These are phyloP conservation scores for Vitis amurensis DNA, from an alignment of 164 flowering plant species.

Conservation along the genomic window DNA sequence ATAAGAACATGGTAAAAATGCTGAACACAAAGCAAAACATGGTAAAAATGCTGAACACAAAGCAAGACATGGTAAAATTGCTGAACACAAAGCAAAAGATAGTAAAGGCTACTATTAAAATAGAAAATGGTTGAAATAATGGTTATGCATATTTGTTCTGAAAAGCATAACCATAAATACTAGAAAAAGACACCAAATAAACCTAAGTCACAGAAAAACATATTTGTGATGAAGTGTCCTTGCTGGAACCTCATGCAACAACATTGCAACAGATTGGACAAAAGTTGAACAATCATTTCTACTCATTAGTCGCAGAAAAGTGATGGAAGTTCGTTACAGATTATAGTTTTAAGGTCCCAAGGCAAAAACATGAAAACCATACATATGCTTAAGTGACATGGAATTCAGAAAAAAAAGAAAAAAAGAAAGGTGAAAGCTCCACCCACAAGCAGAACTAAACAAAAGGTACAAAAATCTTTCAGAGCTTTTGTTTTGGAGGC, in stretches of 20 bases:
- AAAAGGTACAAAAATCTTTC: too few relatives aligned
- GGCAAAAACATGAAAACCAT: too few relatives aligned
- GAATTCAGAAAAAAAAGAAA: too few relatives aligned
- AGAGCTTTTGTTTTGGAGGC: not conserved
- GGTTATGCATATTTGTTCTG: too few relatives aligned
- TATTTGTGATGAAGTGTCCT: too few relatives aligned
- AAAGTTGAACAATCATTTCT: not conserved
- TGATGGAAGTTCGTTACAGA: not conserved
- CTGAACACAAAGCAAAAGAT: not conserved
- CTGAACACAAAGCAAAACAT: not conserved
- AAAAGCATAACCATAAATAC: not conserved
- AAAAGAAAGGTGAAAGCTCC: too few relatives aligned
- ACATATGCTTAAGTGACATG: too few relatives aligned
- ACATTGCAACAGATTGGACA: not conserved
- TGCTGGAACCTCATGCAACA: too few relatives aligned
- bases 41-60: constrained; percentile 2
- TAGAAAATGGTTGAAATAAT: too few relatives aligned
- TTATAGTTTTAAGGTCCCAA: not conserved
- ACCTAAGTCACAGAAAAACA: not conserved
- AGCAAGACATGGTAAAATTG: constrained; percentile 7
- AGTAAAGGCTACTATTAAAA: not conserved
- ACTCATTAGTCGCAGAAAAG: not conserved
- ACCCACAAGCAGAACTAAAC: too few relatives aligned
- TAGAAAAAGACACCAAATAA: not conserved
- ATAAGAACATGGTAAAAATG: constrained; percentile 56